A percentile compares a stretch with the other conserved stretches of the same genome.
Evolutionary conservation across 2,329 filamentous ascomycete species (phyloP).

Genomic region (Fusarium nanum): DNA sequence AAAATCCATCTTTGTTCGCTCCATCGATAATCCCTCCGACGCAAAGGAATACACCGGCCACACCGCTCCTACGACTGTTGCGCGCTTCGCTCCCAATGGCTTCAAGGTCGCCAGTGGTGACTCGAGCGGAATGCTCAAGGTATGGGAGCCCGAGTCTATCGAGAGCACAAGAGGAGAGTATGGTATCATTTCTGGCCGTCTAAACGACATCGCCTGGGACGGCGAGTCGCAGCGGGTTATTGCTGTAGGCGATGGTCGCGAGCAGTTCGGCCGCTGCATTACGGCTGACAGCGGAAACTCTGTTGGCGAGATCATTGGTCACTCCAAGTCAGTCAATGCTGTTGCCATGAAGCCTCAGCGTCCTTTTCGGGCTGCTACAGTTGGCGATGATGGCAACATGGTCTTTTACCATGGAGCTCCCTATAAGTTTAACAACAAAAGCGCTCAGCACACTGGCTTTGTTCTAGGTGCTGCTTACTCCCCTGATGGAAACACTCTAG

Average conservation of each 20-base stretch:
- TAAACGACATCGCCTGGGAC: constrained; percentile 98
- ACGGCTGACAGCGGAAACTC: constrained; percentile 96
- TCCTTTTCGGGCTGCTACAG: constrained; percentile 91
- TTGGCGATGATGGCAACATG: constrained; percentile 87
- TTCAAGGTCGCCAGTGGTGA: constrained; percentile 97
- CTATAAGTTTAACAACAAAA: constrained; percentile 94
- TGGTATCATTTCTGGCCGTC: constrained; percentile 90
- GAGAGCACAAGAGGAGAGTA: constrained; percentile 92
- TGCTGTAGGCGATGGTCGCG: constrained; percentile 93
- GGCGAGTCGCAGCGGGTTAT: constrained; percentile 97
- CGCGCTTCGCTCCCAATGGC: constrained; percentile 91
- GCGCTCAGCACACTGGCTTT: constrained; percentile 86
- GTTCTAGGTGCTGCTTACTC: constrained; percentile 90
- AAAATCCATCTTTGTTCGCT: constrained; percentile 96
- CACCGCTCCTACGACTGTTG: constrained; percentile 88
- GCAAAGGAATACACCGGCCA: constrained; percentile 94
- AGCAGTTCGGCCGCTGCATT: constrained; percentile 93
- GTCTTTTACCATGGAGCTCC: constrained; percentile 95
- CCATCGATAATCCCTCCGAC: constrained; percentile 87
- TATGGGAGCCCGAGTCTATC: constrained; percentile 93
- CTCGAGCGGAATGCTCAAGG: constrained; percentile 81
- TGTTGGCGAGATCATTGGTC: constrained; percentile 92
- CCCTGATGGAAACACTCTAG: constrained; percentile 83
- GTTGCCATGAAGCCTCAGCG: constrained; percentile 90
- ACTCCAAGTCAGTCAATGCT: constrained; percentile 89